A percentile compares a stretch with the other conserved stretches of the same genome.
Evolutionary conservation across 1,284 basidiomycete species (phyloP).

Genomic region (Polyporus tsugae): DNA sequence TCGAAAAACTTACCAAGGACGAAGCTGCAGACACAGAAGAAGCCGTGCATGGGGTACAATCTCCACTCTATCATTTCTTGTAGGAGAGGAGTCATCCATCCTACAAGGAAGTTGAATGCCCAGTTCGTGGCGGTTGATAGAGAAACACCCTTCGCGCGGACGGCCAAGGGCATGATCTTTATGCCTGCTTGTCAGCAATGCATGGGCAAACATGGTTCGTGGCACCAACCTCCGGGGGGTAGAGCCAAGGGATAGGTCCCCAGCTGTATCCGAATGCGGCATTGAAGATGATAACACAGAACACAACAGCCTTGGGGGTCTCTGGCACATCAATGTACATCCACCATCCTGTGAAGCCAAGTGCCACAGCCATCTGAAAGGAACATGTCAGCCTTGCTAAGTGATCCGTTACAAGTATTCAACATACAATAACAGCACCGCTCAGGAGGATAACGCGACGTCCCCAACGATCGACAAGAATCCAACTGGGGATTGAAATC

Average conservation of each 20-base stretch:
- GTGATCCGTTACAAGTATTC: neutral
- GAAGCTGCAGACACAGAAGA: slow-evolving; percentile 92
- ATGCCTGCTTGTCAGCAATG: neutral
- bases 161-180: slow-evolving; percentile 90
- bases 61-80: slow-evolving; percentile 94
- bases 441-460: slow-evolving; percentile 90
- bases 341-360: slow-evolving; percentile 89
- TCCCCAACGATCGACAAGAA: slow-evolving; percentile 93
- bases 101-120: slow-evolving; percentile 92
- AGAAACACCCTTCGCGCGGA: slow-evolving; percentile 95
- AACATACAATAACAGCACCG: slow-evolving; percentile 84
- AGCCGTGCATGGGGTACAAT: slow-evolving; percentile 95
- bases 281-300: slow-evolving; percentile 94
- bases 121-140: slow-evolving; percentile 88
- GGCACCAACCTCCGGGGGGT: slow-evolving; percentile 77
- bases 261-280: slow-evolving; percentile 88
- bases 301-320: slow-evolving; percentile 90
- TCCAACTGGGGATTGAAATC: slow-evolving; percentile 73
- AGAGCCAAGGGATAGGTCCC: slow-evolving; percentile 65
- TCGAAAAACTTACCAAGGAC: slow-evolving; percentile 63
- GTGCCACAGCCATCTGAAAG: slow-evolving; percentile 76
- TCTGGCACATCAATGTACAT: slow-evolving; percentile 90
- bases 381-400: neutral
- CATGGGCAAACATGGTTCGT: neutral
- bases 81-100: slow-evolving; percentile 88